These are phyloP conservation scores for Globisporangium takayamanum DNA, from an alignment of 352 stramenopile species.

Conservation along the genomic window DNA sequence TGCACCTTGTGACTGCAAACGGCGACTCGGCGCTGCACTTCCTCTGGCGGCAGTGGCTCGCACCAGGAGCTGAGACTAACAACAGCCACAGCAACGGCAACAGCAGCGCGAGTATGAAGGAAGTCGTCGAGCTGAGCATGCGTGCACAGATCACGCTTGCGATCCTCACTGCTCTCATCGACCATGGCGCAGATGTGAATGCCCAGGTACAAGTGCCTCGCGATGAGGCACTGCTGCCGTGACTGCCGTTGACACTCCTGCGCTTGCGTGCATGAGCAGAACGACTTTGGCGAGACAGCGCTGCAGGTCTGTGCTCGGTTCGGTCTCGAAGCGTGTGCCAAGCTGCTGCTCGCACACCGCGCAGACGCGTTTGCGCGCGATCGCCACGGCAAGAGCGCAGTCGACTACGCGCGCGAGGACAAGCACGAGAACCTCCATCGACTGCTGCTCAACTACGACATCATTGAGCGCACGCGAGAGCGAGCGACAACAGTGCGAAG, in stretches of 20 bases:
- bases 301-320: constrained; percentile 50
- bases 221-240: background rate
- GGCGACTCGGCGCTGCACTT: constrained; percentile 66
- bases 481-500: constrained; percentile 15
- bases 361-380: constrained; percentile 29
- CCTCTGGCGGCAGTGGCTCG: constrained; percentile 42
- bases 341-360: constrained; percentile 39
- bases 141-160: constrained; percentile 25
- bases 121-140: constrained; percentile 21
- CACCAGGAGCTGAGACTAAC: background rate
- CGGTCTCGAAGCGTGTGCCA: constrained; percentile 45
- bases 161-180: constrained; percentile 37
- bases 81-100: constrained; percentile 7
- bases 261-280: constrained; percentile 21
- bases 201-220: constrained; percentile 28
- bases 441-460: constrained; percentile 33
- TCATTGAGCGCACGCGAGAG: constrained; percentile 36
- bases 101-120: constrained; percentile 17
- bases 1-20: constrained; percentile 52
- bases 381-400: constrained; percentile 29
- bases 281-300: constrained; percentile 51
- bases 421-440: constrained; percentile 28
- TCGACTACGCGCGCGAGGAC: constrained; percentile 33
- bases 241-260: background rate
- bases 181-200: constrained; percentile 34